Evolutionary conservation across 1,284 basidiomycete genomes (phyloP).

Genomic region (Apiotrichum montevideense): DNA sequence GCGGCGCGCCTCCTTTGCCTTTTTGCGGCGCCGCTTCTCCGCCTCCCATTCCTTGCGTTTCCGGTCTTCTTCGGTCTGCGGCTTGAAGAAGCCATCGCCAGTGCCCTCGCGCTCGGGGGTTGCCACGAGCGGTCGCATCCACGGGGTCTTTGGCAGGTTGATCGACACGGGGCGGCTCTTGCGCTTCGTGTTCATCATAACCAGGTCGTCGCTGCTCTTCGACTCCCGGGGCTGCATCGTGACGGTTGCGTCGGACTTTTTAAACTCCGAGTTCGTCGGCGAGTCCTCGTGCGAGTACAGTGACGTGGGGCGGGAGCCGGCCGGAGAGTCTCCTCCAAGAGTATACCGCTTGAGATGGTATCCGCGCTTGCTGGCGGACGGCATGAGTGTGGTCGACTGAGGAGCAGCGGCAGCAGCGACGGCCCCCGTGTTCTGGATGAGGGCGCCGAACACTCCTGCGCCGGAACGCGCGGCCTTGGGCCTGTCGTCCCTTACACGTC

Average conservation of each 20-base stretch:
- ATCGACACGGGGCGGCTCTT: constrained; percentile 21
- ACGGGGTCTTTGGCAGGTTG: constrained; percentile 29
- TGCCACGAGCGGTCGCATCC: constrained; percentile 17
- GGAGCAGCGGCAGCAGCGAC: constrained; percentile 59
- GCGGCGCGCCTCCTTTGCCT: constrained; percentile 58
- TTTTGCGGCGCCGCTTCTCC: constrained; percentile 48
- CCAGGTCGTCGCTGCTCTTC: constrained; percentile 23
- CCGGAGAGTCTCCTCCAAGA: background rate
- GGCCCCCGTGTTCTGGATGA: constrained; percentile 66
- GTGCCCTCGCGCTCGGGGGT: background rate
- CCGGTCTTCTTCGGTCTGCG: constrained; percentile 45
- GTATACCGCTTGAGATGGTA: constrained; percentile 59
- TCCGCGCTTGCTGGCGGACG: constrained; percentile 60
- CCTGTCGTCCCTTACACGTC: constrained; percentile 32
- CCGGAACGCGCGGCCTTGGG: constrained; percentile 55
- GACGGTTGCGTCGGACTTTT: background rate
- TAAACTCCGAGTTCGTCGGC: background rate
- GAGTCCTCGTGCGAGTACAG: background rate
- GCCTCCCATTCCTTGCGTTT: constrained; percentile 53
- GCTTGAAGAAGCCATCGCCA: background rate
- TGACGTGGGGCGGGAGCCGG: background rate
- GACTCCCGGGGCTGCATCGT: too few relatives aligned
- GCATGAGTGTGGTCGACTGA: constrained; percentile 54
- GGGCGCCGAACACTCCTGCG: constrained; percentile 65
- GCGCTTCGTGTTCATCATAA: constrained; percentile 23